Percentiles rank a stretch among this genome's conserved stretches.
These are phyloP conservation scores for Cyclocybe aegerita DNA, from an alignment of 768 basidiomycete genomes.

Conservation along the genomic window DNA sequence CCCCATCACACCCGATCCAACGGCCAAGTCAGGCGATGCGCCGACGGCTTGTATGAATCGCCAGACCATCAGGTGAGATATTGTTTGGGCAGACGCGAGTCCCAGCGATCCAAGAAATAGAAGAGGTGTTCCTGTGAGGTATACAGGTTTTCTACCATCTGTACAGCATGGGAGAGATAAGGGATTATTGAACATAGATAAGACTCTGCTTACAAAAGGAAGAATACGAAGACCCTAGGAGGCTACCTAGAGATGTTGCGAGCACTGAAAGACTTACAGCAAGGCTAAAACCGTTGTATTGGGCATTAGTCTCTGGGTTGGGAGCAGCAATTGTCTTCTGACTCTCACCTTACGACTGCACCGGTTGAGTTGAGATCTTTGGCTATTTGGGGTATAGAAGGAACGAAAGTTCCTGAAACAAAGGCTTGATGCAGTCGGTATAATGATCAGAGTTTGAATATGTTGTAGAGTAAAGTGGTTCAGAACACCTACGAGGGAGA, in stretches of 20 bases:
- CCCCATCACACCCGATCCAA: constrained; percentile 57
- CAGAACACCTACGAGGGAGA: constrained; percentile 45
- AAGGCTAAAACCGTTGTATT: constrained; percentile 6
- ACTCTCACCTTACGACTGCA: constrained; percentile 17
- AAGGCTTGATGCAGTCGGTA: constrained; percentile 4
- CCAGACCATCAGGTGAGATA: constrained; percentile 52
- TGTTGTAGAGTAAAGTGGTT: neutral
- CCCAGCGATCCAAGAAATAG: constrained; percentile 58
- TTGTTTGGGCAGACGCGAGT: constrained; percentile 42
- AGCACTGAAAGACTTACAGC: constrained; percentile 34
- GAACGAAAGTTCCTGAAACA: constrained; percentile 25
- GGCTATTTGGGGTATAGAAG: constrained; percentile 23
- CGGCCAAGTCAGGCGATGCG: constrained; percentile 48
- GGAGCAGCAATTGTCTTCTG: neutral
- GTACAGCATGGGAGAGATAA: neutral
- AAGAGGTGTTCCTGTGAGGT: constrained; percentile 56
- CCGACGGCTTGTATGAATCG: constrained; percentile 67
- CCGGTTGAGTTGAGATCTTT: constrained; percentile 21
- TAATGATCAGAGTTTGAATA: neutral
- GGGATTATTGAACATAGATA: too few species aligned
- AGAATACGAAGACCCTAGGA: constrained; percentile 31
- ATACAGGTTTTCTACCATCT: constrained; percentile 69
- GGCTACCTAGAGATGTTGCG: constrained; percentile 27
- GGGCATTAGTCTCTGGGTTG: neutral
- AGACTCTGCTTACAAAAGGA: too few species aligned